Evolutionary conservation across 108 stramenopile genomes (phyloP), one percentile per base, ranked within the genome.

Genomic region (Fragilaria crotonensis): DNA sequence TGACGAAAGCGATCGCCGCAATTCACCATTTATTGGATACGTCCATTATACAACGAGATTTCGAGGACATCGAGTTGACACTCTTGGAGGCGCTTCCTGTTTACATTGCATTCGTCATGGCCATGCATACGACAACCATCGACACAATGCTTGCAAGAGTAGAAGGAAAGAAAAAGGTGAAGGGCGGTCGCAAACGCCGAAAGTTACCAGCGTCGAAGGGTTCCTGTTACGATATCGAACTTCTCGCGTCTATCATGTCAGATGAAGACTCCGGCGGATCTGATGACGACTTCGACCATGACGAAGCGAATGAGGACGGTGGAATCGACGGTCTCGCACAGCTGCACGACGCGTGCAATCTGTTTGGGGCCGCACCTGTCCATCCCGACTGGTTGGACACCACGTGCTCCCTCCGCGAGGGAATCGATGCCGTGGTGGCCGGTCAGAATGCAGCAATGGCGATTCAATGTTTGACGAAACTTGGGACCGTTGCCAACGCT

Each of bases 351-450:
- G 77, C 75, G 21, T 87, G 84, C 54, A 56, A 61, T 11, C 50
- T 58, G 29, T 77, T 84, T 36, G 89, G 85, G 20, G 84, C 79
- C 7, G 83, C 85, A 20, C 89, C 89, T 17, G 68, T 71, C 29
- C 78, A 84, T 63, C 89, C 89, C 3, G 89, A 91, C 52, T 91
- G 84, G 84, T 66, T 91, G 45, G 89, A 91, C 52, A 52, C 36
- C 0, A 68, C 57, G 22, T 84, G 80, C 48, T 63, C 48, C 29
- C 63, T 87, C 45, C 71, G 68, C 17, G 61, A 63, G 18, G 77
- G 67, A 3, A 64, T 91, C 32, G 28, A 52, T 27, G 30, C 60
- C 0, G 17, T 46, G 11, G 58, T 70, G 59, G 77, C 80, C 21
- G 33, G 67, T n/a, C 71, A 79, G 36, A 57, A 68, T 48, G 85